Base-by-base conservation (phyloP, 768 basidiomycete species). In the Leucocoprinus leucothites region DNA sequence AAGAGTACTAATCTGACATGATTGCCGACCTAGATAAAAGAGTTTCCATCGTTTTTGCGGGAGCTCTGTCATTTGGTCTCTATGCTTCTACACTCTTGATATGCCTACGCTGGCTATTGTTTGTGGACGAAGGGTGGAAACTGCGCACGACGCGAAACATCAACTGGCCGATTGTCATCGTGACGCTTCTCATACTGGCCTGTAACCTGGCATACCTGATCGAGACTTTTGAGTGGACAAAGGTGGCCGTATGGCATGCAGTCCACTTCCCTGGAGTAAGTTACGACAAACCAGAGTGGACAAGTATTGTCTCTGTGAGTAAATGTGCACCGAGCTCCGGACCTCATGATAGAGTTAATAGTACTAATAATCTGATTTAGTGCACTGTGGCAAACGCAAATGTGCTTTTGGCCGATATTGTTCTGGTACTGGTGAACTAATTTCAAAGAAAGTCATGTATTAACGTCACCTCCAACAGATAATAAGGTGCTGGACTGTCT, bases 141-240 rank as follows among this genome's bases (percentile, higher is more conserved):
- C 6, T 24, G 22, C 34, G 36, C 4, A 28, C 8, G n/a, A 18
- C 18, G 11, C 43, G 44, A 40, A 16, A 6, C 3, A 53, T 59
- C 40, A 57, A 57, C 9, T 57, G 51, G 58, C 43, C 34, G 6
- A 25, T 53, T 8, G 25, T 48, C 9, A 22, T 31, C 18, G 26
- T 42, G 6, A 52, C 58, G 9, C 22, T 21, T 2, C 21, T 21
- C 16, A 55, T 40, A 25, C 40, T 48, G 9, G 8, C 48, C 11
- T 28, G 26, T 7, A 48, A 22, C 7, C 13, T 35, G 9, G 34
- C n/a, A 9, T 35, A 53, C 21, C 42, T 53, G 2, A 31, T 25
- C 13, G 31, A 16, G 1, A 22, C 51, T 8, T 16, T 53, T 16
- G 11, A 31, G 11, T 31, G 31, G 31, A 31, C 31, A 11, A 31